These are phyloP conservation scores for Neurospora intermedia DNA, from an alignment of 495 filamentous ascomycete species.

Conservation along the genomic window DNA sequence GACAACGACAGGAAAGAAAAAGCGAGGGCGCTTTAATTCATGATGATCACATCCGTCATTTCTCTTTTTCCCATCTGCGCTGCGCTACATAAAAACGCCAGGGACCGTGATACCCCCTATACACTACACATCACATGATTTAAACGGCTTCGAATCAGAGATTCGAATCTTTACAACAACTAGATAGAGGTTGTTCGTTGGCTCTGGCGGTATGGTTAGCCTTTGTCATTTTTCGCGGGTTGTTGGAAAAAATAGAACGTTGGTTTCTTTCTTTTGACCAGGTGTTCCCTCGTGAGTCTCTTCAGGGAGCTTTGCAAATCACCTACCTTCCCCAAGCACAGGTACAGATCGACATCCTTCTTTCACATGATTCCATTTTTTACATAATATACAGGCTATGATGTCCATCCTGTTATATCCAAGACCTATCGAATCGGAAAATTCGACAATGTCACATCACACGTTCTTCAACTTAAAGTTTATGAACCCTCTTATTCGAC, in stretches of 20 bases:
- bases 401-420: background rate
- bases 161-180: background rate
- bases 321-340: background rate
- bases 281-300: background rate
- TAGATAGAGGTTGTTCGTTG: background rate
- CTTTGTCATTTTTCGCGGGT: background rate
- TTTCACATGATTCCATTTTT: background rate
- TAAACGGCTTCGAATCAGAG: background rate
- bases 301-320: background rate
- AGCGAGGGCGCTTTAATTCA: background rate
- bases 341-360: background rate
- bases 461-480: background rate
- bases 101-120: background rate
- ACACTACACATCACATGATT: background rate
- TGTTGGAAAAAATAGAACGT: background rate
- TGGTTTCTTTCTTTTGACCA: background rate
- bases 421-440: background rate
- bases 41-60: background rate
- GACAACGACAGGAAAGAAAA: background rate
- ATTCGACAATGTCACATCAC: background rate
- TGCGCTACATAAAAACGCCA: background rate
- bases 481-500: background rate
- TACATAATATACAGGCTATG: background rate
- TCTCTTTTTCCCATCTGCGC: background rate
- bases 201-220: background rate